Evolutionary conservation across 2,329 filamentous ascomycete species (phyloP).

Genomic region (Talaromyces islandicus): DNA sequence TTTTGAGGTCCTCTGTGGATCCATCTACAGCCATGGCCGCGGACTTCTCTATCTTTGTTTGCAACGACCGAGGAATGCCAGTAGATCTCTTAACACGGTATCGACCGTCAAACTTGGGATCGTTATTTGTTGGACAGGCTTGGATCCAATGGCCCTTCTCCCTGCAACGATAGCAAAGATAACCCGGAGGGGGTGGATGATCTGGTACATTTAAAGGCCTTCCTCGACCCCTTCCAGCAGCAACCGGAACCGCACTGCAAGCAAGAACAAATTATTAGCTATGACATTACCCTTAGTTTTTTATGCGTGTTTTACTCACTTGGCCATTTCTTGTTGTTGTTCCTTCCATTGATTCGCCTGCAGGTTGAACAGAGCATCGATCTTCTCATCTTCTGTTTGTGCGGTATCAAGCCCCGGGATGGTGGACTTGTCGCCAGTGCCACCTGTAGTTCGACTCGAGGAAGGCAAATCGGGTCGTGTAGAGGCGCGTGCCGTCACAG

Average conservation of each 20-base stretch:
- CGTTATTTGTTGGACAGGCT: conserved; percentile 95
- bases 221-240: conserved; percentile 32
- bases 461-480: conserved; percentile 58
- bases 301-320: conserved; percentile 45
- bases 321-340: conserved; percentile 88
- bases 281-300: too few relatives aligned
- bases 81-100: conserved; percentile 94
- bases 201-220: conserved; percentile 68
- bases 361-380: conserved; percentile 85
- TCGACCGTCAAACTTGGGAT: conserved; percentile 89
- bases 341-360: conserved; percentile 89
- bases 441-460: conserved; percentile 28
- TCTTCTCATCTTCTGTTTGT: conserved; percentile 89
- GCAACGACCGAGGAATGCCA: conserved; percentile 89
- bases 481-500: conserved; percentile 75
- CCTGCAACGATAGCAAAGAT: conserved; percentile 92
- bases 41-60: conserved; percentile 93
- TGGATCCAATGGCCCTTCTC: conserved; percentile 99
- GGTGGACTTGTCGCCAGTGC: conserved; percentile 45
- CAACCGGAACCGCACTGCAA: conserved; percentile 38
- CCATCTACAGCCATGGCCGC: conserved; percentile 67
- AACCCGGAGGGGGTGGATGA: conserved; percentile 86
- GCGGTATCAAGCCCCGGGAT: conserved; percentile 65
- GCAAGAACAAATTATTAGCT: conserved; percentile 17
- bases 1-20: conserved; percentile 71